Conservation (phyloP, 148 eudicot species). For the Chenopodium formosanum region DNA sequence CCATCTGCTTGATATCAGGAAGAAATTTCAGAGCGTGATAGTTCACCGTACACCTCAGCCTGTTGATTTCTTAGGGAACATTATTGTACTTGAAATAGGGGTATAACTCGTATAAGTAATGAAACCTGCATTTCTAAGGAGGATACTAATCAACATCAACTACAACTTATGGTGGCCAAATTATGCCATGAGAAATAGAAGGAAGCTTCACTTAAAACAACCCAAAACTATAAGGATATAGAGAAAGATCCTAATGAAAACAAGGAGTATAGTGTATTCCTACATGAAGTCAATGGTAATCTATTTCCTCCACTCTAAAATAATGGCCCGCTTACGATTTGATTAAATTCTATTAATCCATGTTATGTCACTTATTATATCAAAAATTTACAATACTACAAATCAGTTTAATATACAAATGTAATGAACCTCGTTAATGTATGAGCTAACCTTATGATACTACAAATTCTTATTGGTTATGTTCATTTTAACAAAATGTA, state of each 20-base stretch:
- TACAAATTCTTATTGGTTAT: too few species aligned
- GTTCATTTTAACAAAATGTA: too few species aligned
- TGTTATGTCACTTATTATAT: neutral
- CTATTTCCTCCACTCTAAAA: neutral
- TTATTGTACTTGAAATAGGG: slow-evolving; percentile 70
- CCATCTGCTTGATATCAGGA: slow-evolving; percentile 93
- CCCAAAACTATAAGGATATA: neutral
- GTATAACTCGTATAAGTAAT: neutral
- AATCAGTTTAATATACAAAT: neutral
- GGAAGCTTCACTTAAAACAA: neutral
- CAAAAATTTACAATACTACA: neutral
- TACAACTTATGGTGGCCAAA: slow-evolving; percentile 28
- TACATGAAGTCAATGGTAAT: neutral
- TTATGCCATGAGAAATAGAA: neutral
- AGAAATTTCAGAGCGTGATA: slow-evolving; percentile 97
- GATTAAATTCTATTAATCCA: neutral
- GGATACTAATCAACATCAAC: neutral
- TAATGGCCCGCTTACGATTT: neutral
- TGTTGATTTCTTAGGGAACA: slow-evolving; percentile 90
- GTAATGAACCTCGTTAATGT: neutral
- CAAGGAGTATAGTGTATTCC: neutral
- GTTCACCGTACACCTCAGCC: slow-evolving; percentile 89
- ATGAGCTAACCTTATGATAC: neutral
- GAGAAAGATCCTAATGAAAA: neutral
- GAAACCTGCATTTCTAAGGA: neutral